phyloP scores from a whole-genome alignment of 768 basidiomycete genomes.

The Amanita exitialis region DNA sequence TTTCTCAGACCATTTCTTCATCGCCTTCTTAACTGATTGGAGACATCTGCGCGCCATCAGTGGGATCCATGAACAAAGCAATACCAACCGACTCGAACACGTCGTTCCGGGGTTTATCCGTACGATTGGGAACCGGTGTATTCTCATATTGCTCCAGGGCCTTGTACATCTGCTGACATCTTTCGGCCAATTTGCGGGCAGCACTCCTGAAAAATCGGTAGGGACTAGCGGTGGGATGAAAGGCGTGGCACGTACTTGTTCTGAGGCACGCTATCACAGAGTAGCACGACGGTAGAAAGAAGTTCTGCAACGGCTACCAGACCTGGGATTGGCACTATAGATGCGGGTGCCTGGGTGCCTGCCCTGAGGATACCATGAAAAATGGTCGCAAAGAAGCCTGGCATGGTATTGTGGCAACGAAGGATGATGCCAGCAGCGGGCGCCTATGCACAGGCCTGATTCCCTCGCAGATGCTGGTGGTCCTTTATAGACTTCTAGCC shows the following conservation, averaged over 20 bases:
- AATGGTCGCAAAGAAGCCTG: background rate
- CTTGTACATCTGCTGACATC: conserved; percentile 32
- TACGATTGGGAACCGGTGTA: conserved; percentile 21
- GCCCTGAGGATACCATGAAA: background rate
- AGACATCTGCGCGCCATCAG: conserved; percentile 11
- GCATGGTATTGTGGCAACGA: too few species aligned
- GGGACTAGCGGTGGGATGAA: conserved; percentile 3
- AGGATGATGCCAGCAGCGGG: too few species aligned
- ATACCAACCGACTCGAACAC: conserved; percentile 14
- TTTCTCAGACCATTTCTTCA: conserved; percentile 35
- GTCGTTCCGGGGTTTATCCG: conserved; percentile 22
- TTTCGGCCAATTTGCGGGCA: conserved; percentile 33
- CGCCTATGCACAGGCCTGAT: too few species aligned
- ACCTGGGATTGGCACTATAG: conserved; percentile 39
- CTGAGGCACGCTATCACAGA: conserved; percentile 34
- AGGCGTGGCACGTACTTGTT: conserved; percentile 30
- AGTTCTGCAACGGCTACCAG: conserved; percentile 31
- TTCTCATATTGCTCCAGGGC: conserved; percentile 24
- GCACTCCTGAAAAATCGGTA: conserved; percentile 22
- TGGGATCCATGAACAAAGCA: background rate
- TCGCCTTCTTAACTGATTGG: conserved; percentile 23
- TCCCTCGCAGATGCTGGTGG: too few species aligned
- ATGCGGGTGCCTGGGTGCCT: conserved; percentile 32
- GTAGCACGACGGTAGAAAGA: conserved; percentile 30
- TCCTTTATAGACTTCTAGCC: too few species aligned